A percentile compares a stretch with the other conserved stretches of the same genome.
phyloP scores from a whole-genome alignment of 192 early-diverging fungal genomes.

The Backusella parvicylindrica region DNA sequence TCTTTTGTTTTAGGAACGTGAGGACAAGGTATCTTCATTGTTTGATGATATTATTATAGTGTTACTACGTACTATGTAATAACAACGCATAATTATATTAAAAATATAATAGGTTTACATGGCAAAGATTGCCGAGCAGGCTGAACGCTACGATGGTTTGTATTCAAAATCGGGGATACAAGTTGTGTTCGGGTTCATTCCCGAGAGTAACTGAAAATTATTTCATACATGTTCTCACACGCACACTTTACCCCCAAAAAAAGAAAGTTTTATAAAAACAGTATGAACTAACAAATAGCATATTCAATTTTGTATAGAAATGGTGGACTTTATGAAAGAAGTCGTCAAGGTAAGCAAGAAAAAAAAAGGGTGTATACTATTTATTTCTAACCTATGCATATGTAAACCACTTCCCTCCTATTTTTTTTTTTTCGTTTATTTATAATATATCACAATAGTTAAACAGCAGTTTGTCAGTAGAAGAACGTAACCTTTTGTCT shows the following conservation, averaged over 20 bases:
- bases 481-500: slow-evolving; percentile 96
- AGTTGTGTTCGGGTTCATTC: neutral
- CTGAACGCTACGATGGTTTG: slow-evolving; percentile 97
- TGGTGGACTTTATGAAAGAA: slow-evolving; percentile 75
- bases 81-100: neutral
- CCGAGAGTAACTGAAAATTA: slow-evolving; percentile 1
- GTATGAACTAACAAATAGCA: neutral
- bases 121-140: slow-evolving; percentile 99
- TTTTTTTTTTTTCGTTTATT: neutral
- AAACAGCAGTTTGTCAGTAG: slow-evolving; percentile 58
- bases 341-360: slow-evolving; percentile 45
- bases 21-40: slow-evolving; percentile 9
- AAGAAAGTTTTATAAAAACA: neutral
- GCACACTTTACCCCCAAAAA: neutral
- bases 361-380: neutral
- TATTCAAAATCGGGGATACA: slow-evolving; percentile 5
- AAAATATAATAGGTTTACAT: slow-evolving; percentile 77
- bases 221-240: neutral
- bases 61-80: neutral
- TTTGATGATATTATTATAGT: neutral
- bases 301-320: slow-evolving; percentile 47
- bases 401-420: neutral
- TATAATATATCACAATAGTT: slow-evolving; percentile 1
- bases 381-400: neutral
- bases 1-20: slow-evolving; percentile 16